phyloP scores from a whole-genome alignment of 768 basidiomycete genomes.

The Termitomyces sp. region DNA sequence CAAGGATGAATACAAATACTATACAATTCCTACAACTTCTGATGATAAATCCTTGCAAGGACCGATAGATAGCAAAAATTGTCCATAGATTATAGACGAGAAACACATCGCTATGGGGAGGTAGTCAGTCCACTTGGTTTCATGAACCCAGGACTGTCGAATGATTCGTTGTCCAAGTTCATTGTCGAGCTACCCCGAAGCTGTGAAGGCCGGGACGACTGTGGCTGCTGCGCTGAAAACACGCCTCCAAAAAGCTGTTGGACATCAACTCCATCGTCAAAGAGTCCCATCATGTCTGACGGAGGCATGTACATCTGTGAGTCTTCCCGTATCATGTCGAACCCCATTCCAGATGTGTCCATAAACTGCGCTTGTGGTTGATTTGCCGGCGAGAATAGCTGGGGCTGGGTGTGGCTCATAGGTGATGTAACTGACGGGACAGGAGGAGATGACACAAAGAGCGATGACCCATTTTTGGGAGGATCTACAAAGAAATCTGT shows the following conservation, averaged over 20 bases:
- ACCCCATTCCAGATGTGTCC: constrained; percentile 33
- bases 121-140: constrained; percentile 34
- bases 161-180: constrained; percentile 15
- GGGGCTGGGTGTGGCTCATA: constrained; percentile 11
- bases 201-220: constrained; percentile 5
- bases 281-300: constrained; percentile 60
- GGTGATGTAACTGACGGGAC: constrained; percentile 8
- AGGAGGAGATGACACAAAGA: constrained; percentile 21
- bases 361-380: constrained; percentile 28
- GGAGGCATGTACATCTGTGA: constrained; percentile 54
- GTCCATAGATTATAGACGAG: neutral
- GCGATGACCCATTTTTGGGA: constrained; percentile 24
- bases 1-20: neutral
- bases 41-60: neutral
- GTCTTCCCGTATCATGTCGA: constrained; percentile 49
- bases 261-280: constrained; percentile 48
- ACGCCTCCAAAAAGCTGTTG: constrained; percentile 28
- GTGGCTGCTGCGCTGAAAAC: constrained; percentile 20
- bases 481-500: constrained; percentile 63
- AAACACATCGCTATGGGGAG: constrained; percentile 29
- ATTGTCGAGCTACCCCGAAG: constrained; percentile 8
- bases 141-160: constrained; percentile 30
- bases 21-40: neutral
- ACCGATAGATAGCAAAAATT: constrained; percentile 5
- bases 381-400: constrained; percentile 12